phyloP scores from a whole-genome alignment of 2,329 filamentous ascomycete species.

The Xylaria multiplex region DNA sequence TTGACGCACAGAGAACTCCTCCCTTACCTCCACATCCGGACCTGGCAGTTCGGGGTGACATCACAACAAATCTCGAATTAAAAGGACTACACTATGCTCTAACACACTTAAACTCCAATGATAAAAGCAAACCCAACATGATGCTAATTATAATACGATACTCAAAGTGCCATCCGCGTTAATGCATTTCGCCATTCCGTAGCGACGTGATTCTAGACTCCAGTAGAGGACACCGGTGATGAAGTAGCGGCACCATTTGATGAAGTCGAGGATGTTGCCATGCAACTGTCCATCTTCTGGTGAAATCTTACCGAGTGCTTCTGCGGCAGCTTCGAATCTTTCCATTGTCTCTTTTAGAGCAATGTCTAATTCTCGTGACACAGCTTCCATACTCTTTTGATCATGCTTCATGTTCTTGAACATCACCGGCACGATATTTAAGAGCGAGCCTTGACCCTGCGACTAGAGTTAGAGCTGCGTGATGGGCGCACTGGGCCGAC shows the following conservation, averaged over 20 bases:
- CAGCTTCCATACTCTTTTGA: conserved; percentile 36
- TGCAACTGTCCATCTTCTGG: conserved; percentile 36
- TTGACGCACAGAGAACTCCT: conserved; percentile 15
- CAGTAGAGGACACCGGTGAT: conserved; percentile 45
- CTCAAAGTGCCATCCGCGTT: conserved; percentile 42
- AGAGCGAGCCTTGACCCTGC: conserved; percentile 42
- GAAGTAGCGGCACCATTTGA: conserved; percentile 46
- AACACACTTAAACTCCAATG: conserved; percentile 1
- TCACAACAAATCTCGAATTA: conserved; percentile 7
- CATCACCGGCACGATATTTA: conserved; percentile 45
- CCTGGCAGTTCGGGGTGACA: conserved; percentile 3
- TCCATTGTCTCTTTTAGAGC: conserved; percentile 36
- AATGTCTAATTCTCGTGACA: conserved; percentile 38
- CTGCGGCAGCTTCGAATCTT: conserved; percentile 40
- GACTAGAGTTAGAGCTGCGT: neutral
- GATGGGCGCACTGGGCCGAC: neutral
- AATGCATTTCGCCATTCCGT: conserved; percentile 45
- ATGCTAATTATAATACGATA: conserved; percentile 38
- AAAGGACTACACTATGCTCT: neutral
- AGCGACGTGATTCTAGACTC: conserved; percentile 45
- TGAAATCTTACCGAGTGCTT: conserved; percentile 33
- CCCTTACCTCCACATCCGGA: no score
- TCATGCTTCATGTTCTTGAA: conserved; percentile 40
- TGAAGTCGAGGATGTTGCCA: conserved; percentile 39
- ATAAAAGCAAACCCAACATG: conserved; percentile 13